Evolutionary conservation across 1,284 basidiomycete species (phyloP).

Genomic region (Chalciporus sp.): DNA sequence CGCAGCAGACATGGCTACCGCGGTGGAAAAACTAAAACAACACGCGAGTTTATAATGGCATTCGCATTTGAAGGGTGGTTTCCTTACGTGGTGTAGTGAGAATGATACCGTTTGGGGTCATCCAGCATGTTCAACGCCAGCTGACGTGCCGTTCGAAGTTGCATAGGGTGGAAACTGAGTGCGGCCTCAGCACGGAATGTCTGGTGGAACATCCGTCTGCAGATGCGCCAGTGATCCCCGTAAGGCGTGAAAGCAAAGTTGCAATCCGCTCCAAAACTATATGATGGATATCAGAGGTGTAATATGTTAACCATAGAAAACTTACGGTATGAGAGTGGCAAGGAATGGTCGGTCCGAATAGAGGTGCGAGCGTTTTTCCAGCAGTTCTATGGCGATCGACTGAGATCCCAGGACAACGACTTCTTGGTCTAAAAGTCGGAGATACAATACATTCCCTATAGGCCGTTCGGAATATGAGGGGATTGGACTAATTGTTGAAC

Average conservation of each 20-base stretch:
- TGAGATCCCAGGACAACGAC: constrained; percentile 25
- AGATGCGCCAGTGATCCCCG: not conserved
- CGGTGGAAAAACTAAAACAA: no score
- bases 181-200: constrained; percentile 2
- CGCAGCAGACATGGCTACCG: no score
- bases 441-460: constrained; percentile 3
- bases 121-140: constrained; percentile 2
- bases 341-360: constrained; percentile 25
- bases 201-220: not conserved
- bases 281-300: not conserved
- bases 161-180: constrained; percentile 1
- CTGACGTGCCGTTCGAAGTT: constrained; percentile 3
- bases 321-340: constrained; percentile 4
- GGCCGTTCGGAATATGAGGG: not conserved
- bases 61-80: not conserved
- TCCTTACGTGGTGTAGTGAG: not conserved
- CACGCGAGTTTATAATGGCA: no score
- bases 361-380: constrained; percentile 26
- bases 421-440: constrained; percentile 14
- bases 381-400: constrained; percentile 19
- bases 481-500: not conserved
- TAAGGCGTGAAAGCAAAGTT: not conserved
- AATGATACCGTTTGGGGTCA: not conserved
- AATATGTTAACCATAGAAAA: not conserved
- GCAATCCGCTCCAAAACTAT: not conserved